Evolutionary conservation across 257 asterid species (phyloP).

Genomic region (Plectranthus barbatus): DNA sequence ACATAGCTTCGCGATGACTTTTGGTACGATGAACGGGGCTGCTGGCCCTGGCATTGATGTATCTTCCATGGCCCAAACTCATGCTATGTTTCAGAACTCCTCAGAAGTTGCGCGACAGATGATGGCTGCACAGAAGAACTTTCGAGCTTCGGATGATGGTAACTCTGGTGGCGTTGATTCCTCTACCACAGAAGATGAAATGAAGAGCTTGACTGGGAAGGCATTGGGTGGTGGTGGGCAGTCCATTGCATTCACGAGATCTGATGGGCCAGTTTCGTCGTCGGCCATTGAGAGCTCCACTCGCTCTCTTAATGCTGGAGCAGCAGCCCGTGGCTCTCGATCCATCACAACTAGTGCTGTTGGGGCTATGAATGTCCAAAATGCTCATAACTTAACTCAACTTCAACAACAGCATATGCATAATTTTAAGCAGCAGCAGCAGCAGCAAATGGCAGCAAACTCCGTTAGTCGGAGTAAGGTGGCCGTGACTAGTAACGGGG

Average conservation of each 20-base stretch:
- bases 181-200: conserved; percentile 46
- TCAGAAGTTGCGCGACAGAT: conserved; percentile 52
- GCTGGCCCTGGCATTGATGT: conserved; percentile 47
- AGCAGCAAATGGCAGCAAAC: conserved; percentile 27
- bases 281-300: conserved; percentile 49
- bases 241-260: too few relatives aligned
- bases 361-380: conserved; percentile 34
- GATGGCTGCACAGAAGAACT: conserved; percentile 54
- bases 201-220: conserved; percentile 44
- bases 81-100: conserved; percentile 68
- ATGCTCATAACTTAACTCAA: conserved; percentile 52
- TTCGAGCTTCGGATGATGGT: conserved; percentile 51
- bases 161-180: conserved; percentile 51
- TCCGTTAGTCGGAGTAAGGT: conserved; percentile 45
- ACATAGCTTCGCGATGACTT: conserved; percentile 77
- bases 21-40: conserved; percentile 55
- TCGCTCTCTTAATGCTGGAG: conserved; percentile 28
- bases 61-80: conserved; percentile 64
- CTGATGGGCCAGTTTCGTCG: conserved; percentile 34
- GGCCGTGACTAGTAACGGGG: conserved; percentile 38
- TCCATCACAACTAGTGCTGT: conserved; percentile 26
- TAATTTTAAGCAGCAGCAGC: conserved; percentile 40
- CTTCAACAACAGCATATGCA: conserved; percentile 38
- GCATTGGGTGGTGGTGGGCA: conserved; percentile 16
- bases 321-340: conserved; percentile 37